phyloP scores from a whole-genome alignment of 2,329 filamentous ascomycete species.

The Clonostachys rosea region DNA sequence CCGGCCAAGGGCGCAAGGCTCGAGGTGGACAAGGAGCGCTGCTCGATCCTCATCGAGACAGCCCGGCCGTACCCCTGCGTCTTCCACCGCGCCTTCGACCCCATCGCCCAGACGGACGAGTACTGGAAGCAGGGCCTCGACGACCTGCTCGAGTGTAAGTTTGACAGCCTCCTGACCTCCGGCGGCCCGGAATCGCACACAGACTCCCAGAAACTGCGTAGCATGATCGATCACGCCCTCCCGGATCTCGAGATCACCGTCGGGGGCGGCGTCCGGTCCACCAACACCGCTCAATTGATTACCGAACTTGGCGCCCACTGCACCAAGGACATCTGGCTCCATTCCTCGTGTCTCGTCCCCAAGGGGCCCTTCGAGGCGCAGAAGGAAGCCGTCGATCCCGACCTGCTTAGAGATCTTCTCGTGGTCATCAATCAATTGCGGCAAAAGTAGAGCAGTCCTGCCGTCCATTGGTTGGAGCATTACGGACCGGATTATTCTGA shows the following conservation, averaged over 20 bases:
- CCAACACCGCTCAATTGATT: constrained; percentile 26
- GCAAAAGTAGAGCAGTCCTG: constrained; percentile 18
- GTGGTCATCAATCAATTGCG: constrained; percentile 5
- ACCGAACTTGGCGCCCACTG: constrained; percentile 14
- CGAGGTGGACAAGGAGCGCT: constrained; percentile 33
- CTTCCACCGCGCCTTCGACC: constrained; percentile 55
- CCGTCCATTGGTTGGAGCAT: constrained; percentile 15
- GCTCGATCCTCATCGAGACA: constrained; percentile 29
- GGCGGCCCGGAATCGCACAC: constrained; percentile 34
- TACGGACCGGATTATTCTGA: constrained; percentile 2
- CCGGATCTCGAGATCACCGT: constrained; percentile 40
- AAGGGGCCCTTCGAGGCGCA: no score
- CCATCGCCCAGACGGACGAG: constrained; percentile 23
- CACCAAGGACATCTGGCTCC: constrained; percentile 30
- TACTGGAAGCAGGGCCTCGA: constrained; percentile 16
- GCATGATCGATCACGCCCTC: constrained; percentile 21
- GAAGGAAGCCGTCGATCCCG: constrained; percentile 3
- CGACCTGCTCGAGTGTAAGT: constrained; percentile 34
- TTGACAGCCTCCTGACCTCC: constrained; percentile 46
- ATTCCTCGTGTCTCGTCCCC: constrained; percentile 36
- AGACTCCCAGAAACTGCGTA: constrained; percentile 29
- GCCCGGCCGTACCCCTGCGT: constrained; percentile 38
- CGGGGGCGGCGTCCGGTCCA: constrained; percentile 43
- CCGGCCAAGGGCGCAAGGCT: background rate
- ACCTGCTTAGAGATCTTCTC: constrained; percentile 9